These are phyloP conservation scores for Debaryomyces psychrophilus DNA, from an alignment of 1,139 yeast species.

Conservation along the genomic window DNA sequence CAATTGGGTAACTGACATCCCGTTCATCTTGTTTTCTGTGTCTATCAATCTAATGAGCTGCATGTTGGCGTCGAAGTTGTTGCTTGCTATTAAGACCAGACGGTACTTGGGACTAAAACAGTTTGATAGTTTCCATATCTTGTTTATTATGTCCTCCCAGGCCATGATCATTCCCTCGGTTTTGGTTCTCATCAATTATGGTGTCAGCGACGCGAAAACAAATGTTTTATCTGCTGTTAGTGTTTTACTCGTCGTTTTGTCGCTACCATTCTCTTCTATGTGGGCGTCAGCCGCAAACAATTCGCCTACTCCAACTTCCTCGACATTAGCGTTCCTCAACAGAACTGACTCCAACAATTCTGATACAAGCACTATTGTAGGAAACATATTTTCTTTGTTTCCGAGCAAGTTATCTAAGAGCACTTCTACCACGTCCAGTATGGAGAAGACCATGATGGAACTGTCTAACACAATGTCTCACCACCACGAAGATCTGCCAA, in stretches of 20 bases:
- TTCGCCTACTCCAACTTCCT: constrained; percentile 23
- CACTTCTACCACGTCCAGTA: constrained; percentile 13
- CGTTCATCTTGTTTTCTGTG: constrained; percentile 65
- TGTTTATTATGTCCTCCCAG: constrained; percentile 81
- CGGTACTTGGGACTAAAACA: constrained; percentile 76
- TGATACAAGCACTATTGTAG: constrained; percentile 18
- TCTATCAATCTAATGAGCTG: constrained; percentile 67
- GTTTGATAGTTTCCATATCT: constrained; percentile 78
- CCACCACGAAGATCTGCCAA: constrained; percentile 9
- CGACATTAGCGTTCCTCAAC: constrained; percentile 11
- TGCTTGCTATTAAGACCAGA: constrained; percentile 70
- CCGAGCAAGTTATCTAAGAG: constrained; percentile 22
- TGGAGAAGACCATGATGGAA: constrained; percentile 11
- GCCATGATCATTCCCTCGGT: constrained; percentile 79
- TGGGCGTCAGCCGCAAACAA: constrained; percentile 78
- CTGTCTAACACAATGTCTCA: constrained; percentile 7
- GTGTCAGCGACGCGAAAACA: constrained; percentile 15
- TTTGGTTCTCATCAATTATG: constrained; percentile 58
- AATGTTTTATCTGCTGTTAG: constrained; percentile 28
- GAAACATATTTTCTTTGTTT: constrained; percentile 21
- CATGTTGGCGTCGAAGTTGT: constrained; percentile 62
- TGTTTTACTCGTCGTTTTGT: constrained; percentile 50
- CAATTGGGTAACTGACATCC: constrained; percentile 47
- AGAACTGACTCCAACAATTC: constrained; percentile 12
- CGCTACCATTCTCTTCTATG: constrained; percentile 80